phyloP scores from a whole-genome alignment of 345 rosid genomes.

The Syzygium aromaticum region DNA sequence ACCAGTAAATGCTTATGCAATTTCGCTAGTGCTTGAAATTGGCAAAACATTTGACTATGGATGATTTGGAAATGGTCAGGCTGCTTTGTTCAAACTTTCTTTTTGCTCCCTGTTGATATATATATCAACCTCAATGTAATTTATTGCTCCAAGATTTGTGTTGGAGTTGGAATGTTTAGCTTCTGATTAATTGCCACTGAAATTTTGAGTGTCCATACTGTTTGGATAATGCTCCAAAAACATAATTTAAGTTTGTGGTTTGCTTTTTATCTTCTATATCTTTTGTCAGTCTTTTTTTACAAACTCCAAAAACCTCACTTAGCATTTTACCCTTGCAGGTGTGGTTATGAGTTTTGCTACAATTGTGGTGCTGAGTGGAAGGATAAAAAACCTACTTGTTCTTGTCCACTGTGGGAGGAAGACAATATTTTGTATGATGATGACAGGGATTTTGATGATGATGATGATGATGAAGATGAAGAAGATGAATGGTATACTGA shows the following conservation, averaged over 20 bases:
- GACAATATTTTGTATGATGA: slow-evolving; percentile 13
- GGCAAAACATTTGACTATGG: neutral
- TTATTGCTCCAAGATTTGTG: neutral
- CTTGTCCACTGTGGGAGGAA: slow-evolving; percentile 57
- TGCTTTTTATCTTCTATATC: neutral
- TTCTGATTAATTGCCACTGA: neutral
- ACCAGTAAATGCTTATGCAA: neutral
- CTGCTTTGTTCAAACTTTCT: neutral
- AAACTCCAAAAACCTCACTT: neutral
- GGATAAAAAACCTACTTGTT: slow-evolving; percentile 42
- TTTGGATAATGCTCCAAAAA: neutral
- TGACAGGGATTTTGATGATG: slow-evolving; percentile 6
- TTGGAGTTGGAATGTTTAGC: neutral
- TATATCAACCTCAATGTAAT: neutral
- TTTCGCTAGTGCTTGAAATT: neutral
- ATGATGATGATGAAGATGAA: neutral
- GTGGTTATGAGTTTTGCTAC: slow-evolving; percentile 63
- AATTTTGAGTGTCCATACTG: neutral
- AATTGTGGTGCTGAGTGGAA: slow-evolving; percentile 59
- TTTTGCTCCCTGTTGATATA: neutral
- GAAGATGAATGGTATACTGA: slow-evolving; percentile 2
- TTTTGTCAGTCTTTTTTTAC: neutral
- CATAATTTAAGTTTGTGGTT: neutral
- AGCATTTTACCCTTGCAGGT: slow-evolving; percentile 15
- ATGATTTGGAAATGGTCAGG: neutral